A percentile compares a stretch with the other conserved stretches of the same genome.
These are phyloP conservation scores for Trichocomaceae sp. DNA, from an alignment of 2,329 filamentous ascomycete species.

Conservation along the genomic window DNA sequence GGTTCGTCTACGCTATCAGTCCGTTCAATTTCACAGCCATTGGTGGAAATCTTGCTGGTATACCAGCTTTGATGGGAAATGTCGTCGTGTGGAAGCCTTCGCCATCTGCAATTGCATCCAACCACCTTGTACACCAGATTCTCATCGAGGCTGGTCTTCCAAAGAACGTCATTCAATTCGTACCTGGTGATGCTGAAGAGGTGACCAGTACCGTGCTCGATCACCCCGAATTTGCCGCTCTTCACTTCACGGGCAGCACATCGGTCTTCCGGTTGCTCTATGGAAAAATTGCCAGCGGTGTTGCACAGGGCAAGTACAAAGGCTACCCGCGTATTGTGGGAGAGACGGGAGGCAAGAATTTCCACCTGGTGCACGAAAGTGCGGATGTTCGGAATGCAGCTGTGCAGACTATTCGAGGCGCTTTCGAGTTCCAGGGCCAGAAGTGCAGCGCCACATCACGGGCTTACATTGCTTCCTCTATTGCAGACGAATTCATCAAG, in stretches of 20 bases:
- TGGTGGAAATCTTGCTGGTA: slow-evolving; percentile 73
- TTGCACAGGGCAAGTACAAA: slow-evolving; percentile 73
- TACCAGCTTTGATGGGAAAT: slow-evolving; percentile 84
- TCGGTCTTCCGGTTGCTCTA: slow-evolving; percentile 85
- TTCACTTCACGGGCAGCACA: slow-evolving; percentile 93
- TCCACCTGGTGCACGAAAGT: slow-evolving; percentile 71
- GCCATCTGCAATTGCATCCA: slow-evolving; percentile 75
- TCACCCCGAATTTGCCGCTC: slow-evolving; percentile 75
- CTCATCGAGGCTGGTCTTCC: slow-evolving; percentile 60
- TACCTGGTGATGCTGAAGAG: slow-evolving; percentile 77
- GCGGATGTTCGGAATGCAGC: slow-evolving; percentile 74
- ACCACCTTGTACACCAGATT: slow-evolving; percentile 83
- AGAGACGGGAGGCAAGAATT: slow-evolving; percentile 92
- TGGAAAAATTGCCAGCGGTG: slow-evolving; percentile 73
- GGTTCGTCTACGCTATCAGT: slow-evolving; percentile 87
- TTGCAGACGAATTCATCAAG: slow-evolving; percentile 66
- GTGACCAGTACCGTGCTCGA: slow-evolving; percentile 69
- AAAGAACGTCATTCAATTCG: slow-evolving; percentile 81
- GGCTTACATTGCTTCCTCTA: slow-evolving; percentile 67
- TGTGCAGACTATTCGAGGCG: slow-evolving; percentile 74
- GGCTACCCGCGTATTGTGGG: slow-evolving; percentile 85
- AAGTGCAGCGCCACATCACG: slow-evolving; percentile 85
- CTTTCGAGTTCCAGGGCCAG: slow-evolving; percentile 86
- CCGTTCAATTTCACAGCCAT: slow-evolving; percentile 98
- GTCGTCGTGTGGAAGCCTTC: slow-evolving; percentile 96